A percentile compares a stretch with the other conserved stretches of the same genome.
Evolutionary conservation across 2,329 filamentous ascomycete species (phyloP).

Genomic region (Talaromyces sp.): DNA sequence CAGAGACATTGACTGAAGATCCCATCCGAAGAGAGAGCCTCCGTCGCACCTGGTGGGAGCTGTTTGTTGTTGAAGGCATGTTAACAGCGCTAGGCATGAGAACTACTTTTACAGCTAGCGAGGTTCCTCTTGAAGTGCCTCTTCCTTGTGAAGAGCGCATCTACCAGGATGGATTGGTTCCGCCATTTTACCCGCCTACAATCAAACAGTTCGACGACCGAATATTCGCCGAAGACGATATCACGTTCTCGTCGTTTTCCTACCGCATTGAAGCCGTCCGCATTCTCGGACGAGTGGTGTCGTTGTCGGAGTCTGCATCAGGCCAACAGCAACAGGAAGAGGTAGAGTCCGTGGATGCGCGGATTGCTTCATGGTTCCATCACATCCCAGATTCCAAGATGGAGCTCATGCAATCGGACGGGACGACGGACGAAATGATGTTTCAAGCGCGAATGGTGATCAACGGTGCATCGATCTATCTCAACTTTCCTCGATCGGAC

Average conservation of each 20-base stretch:
- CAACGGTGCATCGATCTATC: conserved; percentile 59
- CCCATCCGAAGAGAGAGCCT: conserved; percentile 73
- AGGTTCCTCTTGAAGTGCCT: conserved; percentile 62
- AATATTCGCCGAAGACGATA: conserved; percentile 65
- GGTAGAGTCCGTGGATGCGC: conserved; percentile 55
- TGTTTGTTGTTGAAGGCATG: conserved; percentile 78
- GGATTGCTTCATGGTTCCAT: conserved; percentile 68
- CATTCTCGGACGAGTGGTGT: conserved; percentile 70
- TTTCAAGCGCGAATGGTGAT: conserved; percentile 85
- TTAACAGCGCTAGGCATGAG: conserved; percentile 61
- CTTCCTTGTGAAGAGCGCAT: conserved; percentile 81
- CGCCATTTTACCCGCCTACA: conserved; percentile 50
- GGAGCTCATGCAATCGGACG: conserved; percentile 63
- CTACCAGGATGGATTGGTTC: conserved; percentile 49
- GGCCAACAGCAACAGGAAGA: conserved; percentile 46
- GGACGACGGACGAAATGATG: conserved; percentile 79
- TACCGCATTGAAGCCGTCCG: conserved; percentile 78
- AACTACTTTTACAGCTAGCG: conserved; percentile 58
- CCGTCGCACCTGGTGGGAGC: conserved; percentile 85
- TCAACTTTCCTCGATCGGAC: conserved; percentile 75
- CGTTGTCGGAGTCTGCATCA: conserved; percentile 33
- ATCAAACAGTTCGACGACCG: conserved; percentile 72
- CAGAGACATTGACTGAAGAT: conserved; percentile 59
- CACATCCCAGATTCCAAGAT: conserved; percentile 69
- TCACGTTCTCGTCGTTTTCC: conserved; percentile 72